phyloP scores from a whole-genome alignment of 371 early-diverging fungal species.

The Coemansia sp. region DNA sequence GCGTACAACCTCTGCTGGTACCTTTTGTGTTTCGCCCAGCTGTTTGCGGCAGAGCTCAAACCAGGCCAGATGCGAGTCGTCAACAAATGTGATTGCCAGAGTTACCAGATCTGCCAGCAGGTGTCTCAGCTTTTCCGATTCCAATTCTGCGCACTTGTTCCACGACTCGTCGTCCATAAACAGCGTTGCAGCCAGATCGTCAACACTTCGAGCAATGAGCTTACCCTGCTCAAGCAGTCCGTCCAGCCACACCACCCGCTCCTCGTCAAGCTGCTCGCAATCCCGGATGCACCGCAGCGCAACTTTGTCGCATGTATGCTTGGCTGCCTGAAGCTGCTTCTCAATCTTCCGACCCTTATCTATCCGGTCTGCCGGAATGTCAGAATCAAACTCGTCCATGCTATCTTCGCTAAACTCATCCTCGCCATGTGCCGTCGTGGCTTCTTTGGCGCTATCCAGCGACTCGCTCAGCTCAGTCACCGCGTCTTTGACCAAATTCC shows the following conservation, averaged over 20 bases:
- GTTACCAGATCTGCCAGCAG: slow-evolving; percentile 22
- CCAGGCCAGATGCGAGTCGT: slow-evolving; percentile 43
- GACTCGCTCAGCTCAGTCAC: slow-evolving; percentile 33
- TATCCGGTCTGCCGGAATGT: slow-evolving; percentile 31
- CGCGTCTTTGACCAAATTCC: slow-evolving; percentile 37
- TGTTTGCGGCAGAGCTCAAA: slow-evolving; percentile 40
- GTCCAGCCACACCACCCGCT: slow-evolving; percentile 41
- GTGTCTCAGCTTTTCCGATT: slow-evolving; percentile 15
- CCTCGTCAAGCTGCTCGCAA: slow-evolving; percentile 40
- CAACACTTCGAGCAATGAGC: slow-evolving; percentile 28
- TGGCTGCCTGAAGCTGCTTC: slow-evolving; percentile 25
- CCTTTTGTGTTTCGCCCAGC: slow-evolving; percentile 21
- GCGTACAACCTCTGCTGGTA: slow-evolving; percentile 20
- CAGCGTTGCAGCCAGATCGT: slow-evolving; percentile 37
- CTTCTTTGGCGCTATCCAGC: slow-evolving; percentile 14
- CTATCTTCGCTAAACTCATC: slow-evolving; percentile 34
- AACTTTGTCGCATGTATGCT: slow-evolving; percentile 40
- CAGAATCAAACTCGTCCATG: slow-evolving; percentile 38
- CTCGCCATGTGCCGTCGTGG: background rate
- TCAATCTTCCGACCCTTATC: slow-evolving; percentile 29
- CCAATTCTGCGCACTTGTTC: slow-evolving; percentile 10
- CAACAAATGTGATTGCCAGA: slow-evolving; percentile 48
- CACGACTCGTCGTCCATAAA: slow-evolving; percentile 31
- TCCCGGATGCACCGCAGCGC: slow-evolving; percentile 47
- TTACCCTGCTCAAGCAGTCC: slow-evolving; percentile 41